These are phyloP conservation scores for Ophiostoma montium DNA, from an alignment of 2,329 filamentous ascomycete genomes.

Conservation along the genomic window DNA sequence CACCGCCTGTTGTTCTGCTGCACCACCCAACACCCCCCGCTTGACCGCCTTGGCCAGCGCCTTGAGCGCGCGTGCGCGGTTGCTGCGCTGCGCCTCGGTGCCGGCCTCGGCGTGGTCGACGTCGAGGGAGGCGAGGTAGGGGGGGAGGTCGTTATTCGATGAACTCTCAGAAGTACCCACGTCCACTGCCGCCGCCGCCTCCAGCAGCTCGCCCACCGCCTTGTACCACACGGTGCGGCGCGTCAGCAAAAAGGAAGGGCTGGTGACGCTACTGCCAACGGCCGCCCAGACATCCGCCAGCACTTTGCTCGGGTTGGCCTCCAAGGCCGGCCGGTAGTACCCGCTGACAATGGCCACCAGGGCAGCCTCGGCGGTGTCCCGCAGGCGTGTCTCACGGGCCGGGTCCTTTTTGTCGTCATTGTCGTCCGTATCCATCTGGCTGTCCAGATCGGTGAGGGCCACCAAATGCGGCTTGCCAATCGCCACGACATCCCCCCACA, in stretches of 20 bases:
- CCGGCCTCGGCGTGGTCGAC: constrained; percentile 31
- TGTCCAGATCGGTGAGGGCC: constrained; percentile 23
- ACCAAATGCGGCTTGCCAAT: constrained; percentile 52
- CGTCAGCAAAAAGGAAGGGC: constrained; percentile 26
- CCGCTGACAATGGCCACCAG: constrained; percentile 36
- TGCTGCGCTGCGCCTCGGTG: constrained; percentile 36
- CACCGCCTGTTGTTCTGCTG: constrained; percentile 7
- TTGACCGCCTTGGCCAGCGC: constrained; percentile 28
- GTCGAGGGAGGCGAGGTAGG: constrained; percentile 34
- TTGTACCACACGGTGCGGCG: constrained; percentile 39
- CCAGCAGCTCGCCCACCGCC: constrained; percentile 32
- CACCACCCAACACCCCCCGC: constrained; percentile 30
- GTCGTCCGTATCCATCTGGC: background rate
- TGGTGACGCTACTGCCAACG: constrained; percentile 27
- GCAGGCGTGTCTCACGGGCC: constrained; percentile 25
- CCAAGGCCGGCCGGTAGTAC: constrained; percentile 30
- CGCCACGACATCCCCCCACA: constrained; percentile 51
- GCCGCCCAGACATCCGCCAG: constrained; percentile 26
- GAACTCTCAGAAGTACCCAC: constrained; percentile 16
- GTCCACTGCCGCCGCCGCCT: constrained; percentile 21
- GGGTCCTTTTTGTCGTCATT: constrained; percentile 7
- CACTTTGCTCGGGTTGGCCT: constrained; percentile 22
- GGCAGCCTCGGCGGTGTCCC: constrained; percentile 32
- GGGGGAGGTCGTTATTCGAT: constrained; percentile 13
- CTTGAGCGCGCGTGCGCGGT: constrained; percentile 31